Base-by-base conservation (phyloP, 495 filamentous ascomycete species). In the Penicillium bialowiezense region DNA sequence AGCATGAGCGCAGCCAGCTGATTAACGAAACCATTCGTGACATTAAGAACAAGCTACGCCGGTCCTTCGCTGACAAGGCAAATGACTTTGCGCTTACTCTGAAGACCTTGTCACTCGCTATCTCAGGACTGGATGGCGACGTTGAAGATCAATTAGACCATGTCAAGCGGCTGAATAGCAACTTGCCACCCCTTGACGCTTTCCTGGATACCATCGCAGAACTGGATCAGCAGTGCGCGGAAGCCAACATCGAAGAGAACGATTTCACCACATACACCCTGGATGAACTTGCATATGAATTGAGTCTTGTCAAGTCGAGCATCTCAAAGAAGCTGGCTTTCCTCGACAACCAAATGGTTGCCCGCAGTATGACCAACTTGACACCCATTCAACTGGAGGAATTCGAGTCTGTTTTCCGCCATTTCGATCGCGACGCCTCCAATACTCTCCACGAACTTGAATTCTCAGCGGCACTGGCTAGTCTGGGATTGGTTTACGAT, bases 1-100 rank as follows among this genome's bases (percentile, higher is more conserved):
- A 98, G 70, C 88, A 91, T 68, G 78, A 82, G 38, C 80, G 91
- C 54, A 91, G 90, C 47, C 89, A 96, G 64, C 72, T 91, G 54
- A 97, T 98, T 64, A 98, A 97, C 67, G 90, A 97, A 69, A 97
- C 90, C 12, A 97, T 98, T 50, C 79, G 95, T 70, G 93, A 98
- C 59, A 97, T 97, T 73, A 98, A 98, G 65, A 95, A 97, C 61
- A 79, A 80, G 2, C 83, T 98, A n/a, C 87, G 93, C 13, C 86
- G 84, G 50, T 86, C 84, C 8, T 98, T 97, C 58, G 93, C 93
- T 14, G 89, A 97, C 67, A 95, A 93, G 65, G 93, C 93, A 9
- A 97, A 98, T 61, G 91, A 96, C 64, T 96, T 98, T 66, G 95
- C 95, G 0, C 71, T 96, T 14, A 91, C 93, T 1, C 79, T 98